These are phyloP conservation scores for Ustilago hordei DNA, from an alignment of 1,284 basidiomycete genomes.

Conservation along the genomic window DNA sequence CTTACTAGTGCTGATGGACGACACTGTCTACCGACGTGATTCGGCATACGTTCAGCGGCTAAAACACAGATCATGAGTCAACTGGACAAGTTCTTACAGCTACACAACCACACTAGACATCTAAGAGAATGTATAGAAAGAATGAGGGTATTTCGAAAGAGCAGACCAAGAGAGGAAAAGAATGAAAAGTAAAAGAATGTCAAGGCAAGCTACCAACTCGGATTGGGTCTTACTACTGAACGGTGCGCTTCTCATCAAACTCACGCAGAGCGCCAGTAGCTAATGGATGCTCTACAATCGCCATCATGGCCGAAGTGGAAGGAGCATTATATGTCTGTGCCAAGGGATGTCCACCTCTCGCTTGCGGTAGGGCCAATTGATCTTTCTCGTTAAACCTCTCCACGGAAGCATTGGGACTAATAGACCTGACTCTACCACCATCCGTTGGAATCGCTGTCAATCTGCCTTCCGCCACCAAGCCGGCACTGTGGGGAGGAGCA, in stretches of 20 bases:
- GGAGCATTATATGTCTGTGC: background rate
- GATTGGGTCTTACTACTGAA: background rate
- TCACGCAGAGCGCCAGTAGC: background rate
- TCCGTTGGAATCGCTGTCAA: conserved; percentile 8
- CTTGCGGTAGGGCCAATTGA: conserved; percentile 10
- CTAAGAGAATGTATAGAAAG: background rate
- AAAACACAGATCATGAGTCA: too few relatives aligned
- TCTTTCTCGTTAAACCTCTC: conserved; percentile 34
- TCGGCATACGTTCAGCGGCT: too few relatives aligned
- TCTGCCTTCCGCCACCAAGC: background rate
- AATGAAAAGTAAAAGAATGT: too few relatives aligned
- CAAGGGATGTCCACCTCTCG: background rate
- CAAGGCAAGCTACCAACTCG: too few relatives aligned
- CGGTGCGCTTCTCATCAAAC: background rate
- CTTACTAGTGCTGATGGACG: too few relatives aligned
- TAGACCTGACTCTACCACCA: background rate
- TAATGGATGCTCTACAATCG: too few relatives aligned
- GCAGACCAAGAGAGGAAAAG: too few relatives aligned
- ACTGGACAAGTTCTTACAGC: too few relatives aligned
- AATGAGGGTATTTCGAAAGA: background rate
- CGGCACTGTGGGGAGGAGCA: conserved; percentile 5
- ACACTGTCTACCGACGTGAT: too few relatives aligned
- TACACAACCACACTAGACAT: too few relatives aligned
- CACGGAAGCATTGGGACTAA: background rate
- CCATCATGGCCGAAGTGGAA: background rate